Percentiles rank a stretch among this genome's conserved stretches.
These are phyloP conservation scores for Desmodesmus armatus DNA, from an alignment of 139 green algal genomes.

Conservation along the genomic window DNA sequence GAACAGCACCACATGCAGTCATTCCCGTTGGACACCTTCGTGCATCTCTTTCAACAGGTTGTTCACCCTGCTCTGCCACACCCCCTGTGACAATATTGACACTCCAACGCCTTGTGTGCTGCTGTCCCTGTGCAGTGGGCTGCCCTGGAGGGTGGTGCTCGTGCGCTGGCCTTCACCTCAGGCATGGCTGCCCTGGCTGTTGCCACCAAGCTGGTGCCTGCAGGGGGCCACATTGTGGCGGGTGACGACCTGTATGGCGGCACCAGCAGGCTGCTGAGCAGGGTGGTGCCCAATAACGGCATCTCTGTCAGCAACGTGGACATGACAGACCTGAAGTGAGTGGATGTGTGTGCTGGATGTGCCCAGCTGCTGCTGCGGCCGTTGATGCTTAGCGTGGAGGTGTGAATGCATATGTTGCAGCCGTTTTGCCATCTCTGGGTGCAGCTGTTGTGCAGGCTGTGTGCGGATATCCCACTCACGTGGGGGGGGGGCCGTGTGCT, in stretches of 20 bases:
- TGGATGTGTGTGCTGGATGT: neutral
- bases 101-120: neutral
- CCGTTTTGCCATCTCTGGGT: too few species aligned
- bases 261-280: conserved; percentile 88
- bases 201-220: conserved; percentile 70
- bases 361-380: neutral
- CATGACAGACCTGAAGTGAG: conserved; percentile 85
- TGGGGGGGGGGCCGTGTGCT: too few species aligned
- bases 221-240: conserved; percentile 85
- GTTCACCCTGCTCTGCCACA: too few species aligned
- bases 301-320: conserved; percentile 91
- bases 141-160: conserved; percentile 86
- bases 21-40: too few species aligned
- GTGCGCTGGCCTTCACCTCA: conserved; percentile 91
- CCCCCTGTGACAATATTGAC: too few species aligned
- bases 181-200: conserved; percentile 95
- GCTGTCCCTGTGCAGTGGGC: conserved; percentile 74
- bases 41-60: too few species aligned
- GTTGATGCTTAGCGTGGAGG: too few species aligned
- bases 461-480: too few species aligned
- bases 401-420: too few species aligned
- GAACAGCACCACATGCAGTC: too few species aligned
- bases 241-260: conserved; percentile 99
- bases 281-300: conserved; percentile 58
- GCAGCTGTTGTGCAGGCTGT: too few species aligned